Percentiles rank a stretch among this genome's conserved stretches.
These are phyloP conservation scores for Pseudopithomyces maydicus DNA, from an alignment of 2,329 filamentous ascomycete species.

Conservation along the genomic window DNA sequence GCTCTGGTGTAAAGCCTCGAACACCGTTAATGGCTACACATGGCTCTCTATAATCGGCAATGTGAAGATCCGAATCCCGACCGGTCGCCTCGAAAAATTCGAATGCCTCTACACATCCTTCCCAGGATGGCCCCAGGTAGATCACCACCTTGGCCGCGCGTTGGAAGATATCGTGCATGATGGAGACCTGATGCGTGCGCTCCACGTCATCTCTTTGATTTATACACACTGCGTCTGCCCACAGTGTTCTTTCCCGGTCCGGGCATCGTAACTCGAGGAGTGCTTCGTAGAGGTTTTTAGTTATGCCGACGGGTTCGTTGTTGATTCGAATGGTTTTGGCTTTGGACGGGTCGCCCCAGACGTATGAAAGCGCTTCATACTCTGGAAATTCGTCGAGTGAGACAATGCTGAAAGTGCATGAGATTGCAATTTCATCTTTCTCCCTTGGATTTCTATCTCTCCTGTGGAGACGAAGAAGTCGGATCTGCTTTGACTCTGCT, in stretches of 20 bases:
- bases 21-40: too few species aligned
- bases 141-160: background rate
- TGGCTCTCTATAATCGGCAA: too few species aligned
- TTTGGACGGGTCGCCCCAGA: background rate
- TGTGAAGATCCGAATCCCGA: too few species aligned
- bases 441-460: too few species aligned
- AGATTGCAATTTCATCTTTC: background rate
- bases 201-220: background rate
- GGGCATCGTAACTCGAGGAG: background rate
- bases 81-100: too few species aligned
- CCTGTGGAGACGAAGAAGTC: too few species aligned
- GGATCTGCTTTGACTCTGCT: too few species aligned
- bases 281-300: too few species aligned
- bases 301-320: too few species aligned
- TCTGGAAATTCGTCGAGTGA: background rate
- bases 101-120: background rate
- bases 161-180: background rate
- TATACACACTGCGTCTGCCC: background rate
- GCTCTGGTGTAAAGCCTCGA: too few species aligned
- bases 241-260: background rate
- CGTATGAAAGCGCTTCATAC: background rate
- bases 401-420: background rate
- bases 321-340: background rate
- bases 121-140: background rate
- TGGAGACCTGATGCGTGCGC: background rate